Conservation (phyloP, 306 rosid genomes). For the Prunus kanzakura region DNA sequence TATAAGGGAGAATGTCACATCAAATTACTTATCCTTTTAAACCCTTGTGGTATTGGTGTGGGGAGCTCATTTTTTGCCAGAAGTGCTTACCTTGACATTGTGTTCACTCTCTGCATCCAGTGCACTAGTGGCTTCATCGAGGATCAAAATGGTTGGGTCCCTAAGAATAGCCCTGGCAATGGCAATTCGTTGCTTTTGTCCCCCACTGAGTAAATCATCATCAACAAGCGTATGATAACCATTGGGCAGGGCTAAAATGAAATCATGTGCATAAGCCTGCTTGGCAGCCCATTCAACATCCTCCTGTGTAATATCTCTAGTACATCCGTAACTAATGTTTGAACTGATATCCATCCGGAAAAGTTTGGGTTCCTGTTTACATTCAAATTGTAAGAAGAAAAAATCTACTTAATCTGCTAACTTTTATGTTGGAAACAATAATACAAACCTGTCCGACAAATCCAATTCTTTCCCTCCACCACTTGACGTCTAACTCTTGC, state of each 20-base stretch:
- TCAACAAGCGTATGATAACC: slow-evolving; percentile 87
- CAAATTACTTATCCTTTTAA: slow-evolving; percentile 8
- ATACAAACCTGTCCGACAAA: slow-evolving; percentile 85
- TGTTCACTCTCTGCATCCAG: slow-evolving; percentile 96
- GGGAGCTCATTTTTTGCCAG: slow-evolving; percentile 3
- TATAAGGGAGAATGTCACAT: slow-evolving; percentile 25
- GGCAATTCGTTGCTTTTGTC: slow-evolving; percentile 95
- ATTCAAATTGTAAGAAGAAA: slow-evolving; percentile 20
- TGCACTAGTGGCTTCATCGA: slow-evolving; percentile 98
- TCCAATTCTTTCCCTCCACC: slow-evolving; percentile 98
- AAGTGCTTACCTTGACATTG: slow-evolving; percentile 69
- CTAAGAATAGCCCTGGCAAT: slow-evolving; percentile 93
- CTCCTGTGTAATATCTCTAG: slow-evolving; percentile 50
- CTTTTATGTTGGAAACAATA: slow-evolving; percentile 7
- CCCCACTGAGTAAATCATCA: slow-evolving; percentile 93
- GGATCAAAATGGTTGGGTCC: slow-evolving; percentile 87
- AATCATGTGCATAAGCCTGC: slow-evolving; percentile 91
- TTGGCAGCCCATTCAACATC: slow-evolving; percentile 96
- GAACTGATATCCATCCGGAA: slow-evolving; percentile 84
- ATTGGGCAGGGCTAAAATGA: slow-evolving; percentile 74
- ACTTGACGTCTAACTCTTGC: slow-evolving; percentile 64
- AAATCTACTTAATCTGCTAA: not conserved
- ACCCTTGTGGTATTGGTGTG: not conserved
- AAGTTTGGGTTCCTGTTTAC: slow-evolving; percentile 83
- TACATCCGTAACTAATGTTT: slow-evolving; percentile 88